Conservation (phyloP, 306 rosid genomes). For the Citrullus mucosospermus region DNA sequence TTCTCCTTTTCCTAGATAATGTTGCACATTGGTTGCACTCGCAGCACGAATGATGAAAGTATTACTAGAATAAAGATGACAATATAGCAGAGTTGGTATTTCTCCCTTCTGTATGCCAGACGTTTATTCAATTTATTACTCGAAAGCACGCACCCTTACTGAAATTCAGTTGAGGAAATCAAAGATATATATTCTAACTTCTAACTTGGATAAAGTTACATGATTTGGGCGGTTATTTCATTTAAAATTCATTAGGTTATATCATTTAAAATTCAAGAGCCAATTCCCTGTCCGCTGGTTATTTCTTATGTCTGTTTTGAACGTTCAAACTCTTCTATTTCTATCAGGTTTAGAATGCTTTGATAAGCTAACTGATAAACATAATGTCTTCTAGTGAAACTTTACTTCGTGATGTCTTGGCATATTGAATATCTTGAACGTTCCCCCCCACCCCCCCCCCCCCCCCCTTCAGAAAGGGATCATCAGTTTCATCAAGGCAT, state of each 20-base stretch:
- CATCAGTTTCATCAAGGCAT: constrained; percentile 49
- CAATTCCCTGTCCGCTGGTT: neutral
- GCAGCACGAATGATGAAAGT: neutral
- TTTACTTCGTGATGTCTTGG: neutral
- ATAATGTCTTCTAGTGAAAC: neutral
- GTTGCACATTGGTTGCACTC: neutral
- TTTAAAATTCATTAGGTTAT: neutral
- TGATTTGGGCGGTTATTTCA: neutral
- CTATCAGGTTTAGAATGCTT: neutral
- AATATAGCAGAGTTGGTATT: neutral
- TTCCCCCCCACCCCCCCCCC: no score
- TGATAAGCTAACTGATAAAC: neutral
- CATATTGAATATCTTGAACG: neutral
- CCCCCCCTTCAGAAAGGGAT: constrained; percentile 24
- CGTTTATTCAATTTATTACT: neutral
- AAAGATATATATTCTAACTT: neutral
- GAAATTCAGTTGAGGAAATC: neutral
- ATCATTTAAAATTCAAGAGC: neutral
- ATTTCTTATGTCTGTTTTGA: neutral
- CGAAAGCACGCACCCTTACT: neutral
- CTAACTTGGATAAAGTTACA: neutral
- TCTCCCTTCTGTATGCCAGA: neutral
- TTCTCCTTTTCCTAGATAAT: neutral
- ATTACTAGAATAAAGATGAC: neutral
- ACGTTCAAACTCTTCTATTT: neutral